phyloP scores from a whole-genome alignment of 2,329 filamentous ascomycete species.

The Cordyceps sp. region DNA sequence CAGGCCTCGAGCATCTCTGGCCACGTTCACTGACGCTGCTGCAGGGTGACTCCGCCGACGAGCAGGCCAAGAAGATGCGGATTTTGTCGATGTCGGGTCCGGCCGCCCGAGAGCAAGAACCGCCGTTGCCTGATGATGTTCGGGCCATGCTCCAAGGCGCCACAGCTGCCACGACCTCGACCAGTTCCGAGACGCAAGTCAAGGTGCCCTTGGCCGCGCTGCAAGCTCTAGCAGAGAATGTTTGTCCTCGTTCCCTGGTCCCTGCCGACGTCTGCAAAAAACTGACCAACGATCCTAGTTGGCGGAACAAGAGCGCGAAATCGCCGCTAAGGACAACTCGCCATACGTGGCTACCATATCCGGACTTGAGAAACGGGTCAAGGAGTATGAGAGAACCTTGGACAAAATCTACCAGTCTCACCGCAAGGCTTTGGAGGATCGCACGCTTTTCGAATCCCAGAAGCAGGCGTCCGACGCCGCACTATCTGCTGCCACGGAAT shows the following conservation, averaged over 20 bases:
- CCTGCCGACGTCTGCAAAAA: neutral
- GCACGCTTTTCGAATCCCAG: slow-evolving; percentile 28
- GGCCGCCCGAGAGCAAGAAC: slow-evolving; percentile 8
- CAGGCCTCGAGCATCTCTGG: neutral
- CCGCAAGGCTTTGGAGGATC: slow-evolving; percentile 33
- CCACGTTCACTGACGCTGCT: slow-evolving; percentile 1
- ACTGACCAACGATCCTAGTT: slow-evolving; percentile 11
- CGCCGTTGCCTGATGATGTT: slow-evolving; percentile 16
- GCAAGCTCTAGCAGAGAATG: slow-evolving; percentile 21
- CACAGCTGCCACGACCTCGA: slow-evolving; percentile 2
- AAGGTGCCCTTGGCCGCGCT: slow-evolving; percentile 16
- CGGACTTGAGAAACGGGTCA: slow-evolving; percentile 25
- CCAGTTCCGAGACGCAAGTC: slow-evolving; percentile 7
- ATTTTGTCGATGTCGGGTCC: slow-evolving; percentile 7
- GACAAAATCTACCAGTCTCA: slow-evolving; percentile 27
- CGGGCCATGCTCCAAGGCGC: slow-evolving; percentile 11
- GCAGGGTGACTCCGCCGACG: slow-evolving; percentile 17
- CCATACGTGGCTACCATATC: slow-evolving; percentile 24
- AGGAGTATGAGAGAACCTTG: slow-evolving; percentile 26
- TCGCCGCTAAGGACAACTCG: slow-evolving; percentile 15
- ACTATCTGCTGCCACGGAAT: slow-evolving; percentile 11
- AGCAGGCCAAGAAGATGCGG: slow-evolving; percentile 12
- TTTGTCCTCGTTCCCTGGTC: slow-evolving; percentile 7
- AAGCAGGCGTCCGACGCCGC: slow-evolving; percentile 20
- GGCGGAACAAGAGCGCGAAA: slow-evolving; percentile 13